phyloP scores from a whole-genome alignment of 2,329 filamentous ascomycete species.

The Fusarium miscanthi region DNA sequence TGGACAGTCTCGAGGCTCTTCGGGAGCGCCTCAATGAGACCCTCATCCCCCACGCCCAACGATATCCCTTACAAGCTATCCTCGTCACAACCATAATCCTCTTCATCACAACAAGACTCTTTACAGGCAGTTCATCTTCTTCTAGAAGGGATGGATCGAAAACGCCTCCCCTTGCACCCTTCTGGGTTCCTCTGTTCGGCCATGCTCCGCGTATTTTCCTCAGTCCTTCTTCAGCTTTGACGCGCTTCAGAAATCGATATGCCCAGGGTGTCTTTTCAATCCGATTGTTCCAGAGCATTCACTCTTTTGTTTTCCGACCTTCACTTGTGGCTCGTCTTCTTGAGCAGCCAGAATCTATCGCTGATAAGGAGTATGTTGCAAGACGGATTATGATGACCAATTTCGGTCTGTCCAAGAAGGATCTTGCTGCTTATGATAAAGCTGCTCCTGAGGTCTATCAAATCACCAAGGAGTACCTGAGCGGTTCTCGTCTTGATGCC shows the following conservation, averaged over 20 bases:
- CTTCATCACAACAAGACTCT: conserved; percentile 42
- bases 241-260: conserved; percentile 47
- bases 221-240: conserved; percentile 46
- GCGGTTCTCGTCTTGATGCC: conserved; percentile 40
- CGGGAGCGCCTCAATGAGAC: conserved; percentile 27
- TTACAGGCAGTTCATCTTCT: conserved; percentile 54
- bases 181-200: conserved; percentile 52
- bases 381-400: conserved; percentile 46
- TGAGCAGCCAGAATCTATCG: conserved; percentile 43
- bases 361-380: conserved; percentile 43
- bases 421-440: conserved; percentile 48
- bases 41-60: conserved; percentile 35
- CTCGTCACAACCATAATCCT: conserved; percentile 43
- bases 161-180: conserved; percentile 46
- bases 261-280: conserved; percentile 52
- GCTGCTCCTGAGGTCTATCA: conserved; percentile 45
- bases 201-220: conserved; percentile 50
- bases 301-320: conserved; percentile 51
- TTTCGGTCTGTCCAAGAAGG: conserved; percentile 49
- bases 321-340: conserved; percentile 45
- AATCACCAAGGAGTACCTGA: conserved; percentile 44
- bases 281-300: conserved; percentile 47
- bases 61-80: conserved; percentile 39
- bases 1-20: conserved; percentile 30
- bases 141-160: conserved; percentile 28